Evolutionary conservation across 2,329 filamentous ascomycete genomes (phyloP), one percentile per base, ranked within the genome.

Genomic region (Nannizzia gypsea): DNA sequence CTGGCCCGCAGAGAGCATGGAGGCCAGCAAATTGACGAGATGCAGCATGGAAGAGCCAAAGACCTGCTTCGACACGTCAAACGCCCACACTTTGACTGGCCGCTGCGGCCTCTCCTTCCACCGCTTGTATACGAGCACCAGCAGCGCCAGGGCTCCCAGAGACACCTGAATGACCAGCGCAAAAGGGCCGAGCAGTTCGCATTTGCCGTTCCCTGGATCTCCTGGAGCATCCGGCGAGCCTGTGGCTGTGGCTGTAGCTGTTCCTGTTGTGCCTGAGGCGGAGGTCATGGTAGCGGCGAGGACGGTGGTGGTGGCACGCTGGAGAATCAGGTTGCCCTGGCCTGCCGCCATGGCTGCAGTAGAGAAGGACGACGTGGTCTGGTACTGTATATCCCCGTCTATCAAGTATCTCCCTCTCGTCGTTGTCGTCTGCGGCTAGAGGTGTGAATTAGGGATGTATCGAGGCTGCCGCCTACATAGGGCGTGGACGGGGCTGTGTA

Each of bases 41-140:
- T 99, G 93, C 36, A 96, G 84, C 72, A 99, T 80, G 52, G 90
- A 86, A 31, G 90, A 95, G 22, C 93, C 93, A 68, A 97, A 88
- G 59, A 99, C 90, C 78, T 99, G 93, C 78, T 99, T 99, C 34
- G 90, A 95, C 24, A 86, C 93, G 71, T 99, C 93, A 72, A 97
- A 99, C 73, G 89, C 91, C 92, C 93, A 99, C 65, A 99, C 90
- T 80, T 95, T 95, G 69, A 97, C 70, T 0, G 92, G 92, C 59
- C 93, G 83, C 72, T 96, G 92, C 1, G 93, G 92, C 60, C 89
- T 82, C 75, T 99, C 93, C 65, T 89, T 83, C 84, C 88, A 96
- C 66, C 93, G 83, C 78, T 99, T 99, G 78, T 84, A 95, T 6
- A 97, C 92, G 56, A 99, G 81, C 0, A 90, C 89, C 59, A 92